Conservation (phyloP, 345 rosid species). For the Noccaea bulbosa region DNA sequence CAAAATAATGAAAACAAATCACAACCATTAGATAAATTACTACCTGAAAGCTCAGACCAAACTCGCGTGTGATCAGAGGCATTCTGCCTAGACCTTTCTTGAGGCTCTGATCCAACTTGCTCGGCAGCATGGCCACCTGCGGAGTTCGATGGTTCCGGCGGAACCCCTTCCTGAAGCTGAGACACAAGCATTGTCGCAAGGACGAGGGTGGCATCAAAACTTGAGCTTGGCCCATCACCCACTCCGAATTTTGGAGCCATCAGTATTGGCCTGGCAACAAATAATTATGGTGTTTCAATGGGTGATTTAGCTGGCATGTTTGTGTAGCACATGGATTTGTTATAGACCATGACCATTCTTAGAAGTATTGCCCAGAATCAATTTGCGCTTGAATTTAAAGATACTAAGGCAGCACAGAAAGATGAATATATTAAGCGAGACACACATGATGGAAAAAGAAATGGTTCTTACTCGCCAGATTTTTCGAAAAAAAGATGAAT, state of each 20-base stretch:
- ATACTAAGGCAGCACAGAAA: constrained; percentile 23
- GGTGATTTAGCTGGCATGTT: constrained; percentile 1
- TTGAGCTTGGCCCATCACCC: constrained; percentile 71
- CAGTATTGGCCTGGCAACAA: constrained; percentile 73
- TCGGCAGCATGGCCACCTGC: constrained; percentile 48
- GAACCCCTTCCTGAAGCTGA: constrained; percentile 73
- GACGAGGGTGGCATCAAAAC: constrained; percentile 84
- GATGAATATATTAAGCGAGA: not conserved
- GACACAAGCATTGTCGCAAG: constrained; percentile 89
- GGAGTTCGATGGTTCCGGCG: constrained; percentile 49
- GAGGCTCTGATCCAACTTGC: constrained; percentile 52
- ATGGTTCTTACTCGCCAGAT: constrained; percentile 85
- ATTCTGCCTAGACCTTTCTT: constrained; percentile 55
- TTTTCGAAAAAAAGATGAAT: constrained; percentile 82
- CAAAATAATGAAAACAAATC: constrained; percentile 2
- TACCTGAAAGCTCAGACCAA: constrained; percentile 96
- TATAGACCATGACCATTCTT: constrained; percentile 12
- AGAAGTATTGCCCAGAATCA: not conserved
- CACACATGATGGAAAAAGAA: constrained; percentile 10
- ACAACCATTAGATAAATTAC: constrained; percentile 16
- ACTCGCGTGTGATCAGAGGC: constrained; percentile 73
- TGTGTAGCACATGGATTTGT: constrained; percentile 15
- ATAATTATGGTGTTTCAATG: not conserved
- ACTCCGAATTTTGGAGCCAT: constrained; percentile 86
- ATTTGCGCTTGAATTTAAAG: constrained; percentile 1